Percentiles rank a stretch among this genome's conserved stretches.
Conservation (phyloP, 257 asterid species). For the Coffea eugenioides region DNA sequence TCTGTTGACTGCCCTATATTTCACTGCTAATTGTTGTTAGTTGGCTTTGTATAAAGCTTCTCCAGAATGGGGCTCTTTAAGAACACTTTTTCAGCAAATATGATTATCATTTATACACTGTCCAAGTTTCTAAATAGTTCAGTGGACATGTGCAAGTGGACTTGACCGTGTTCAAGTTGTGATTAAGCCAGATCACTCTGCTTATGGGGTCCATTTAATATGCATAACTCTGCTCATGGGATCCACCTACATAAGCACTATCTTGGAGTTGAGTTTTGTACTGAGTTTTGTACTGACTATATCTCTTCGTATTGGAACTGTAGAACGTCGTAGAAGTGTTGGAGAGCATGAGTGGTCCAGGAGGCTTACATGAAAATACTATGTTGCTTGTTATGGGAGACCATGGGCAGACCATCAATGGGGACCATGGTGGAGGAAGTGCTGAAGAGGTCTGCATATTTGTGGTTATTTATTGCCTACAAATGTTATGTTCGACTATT, state of each 20-base stretch:
- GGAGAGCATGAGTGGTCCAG: conserved; percentile 78
- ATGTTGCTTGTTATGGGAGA: conserved; percentile 99
- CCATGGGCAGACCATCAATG: conserved; percentile 95
- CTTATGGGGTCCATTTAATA: not conserved
- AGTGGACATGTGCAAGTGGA: not conserved
- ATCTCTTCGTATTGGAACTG: conserved; percentile 22
- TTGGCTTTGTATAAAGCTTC: not conserved
- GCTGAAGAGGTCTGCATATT: conserved; percentile 75
- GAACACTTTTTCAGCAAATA: not conserved
- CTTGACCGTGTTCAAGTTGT: not conserved
- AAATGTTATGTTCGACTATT: not conserved
- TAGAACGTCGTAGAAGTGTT: conserved; percentile 72
- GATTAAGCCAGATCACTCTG: not conserved
- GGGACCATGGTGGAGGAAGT: conserved; percentile 98
- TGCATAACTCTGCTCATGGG: not conserved
- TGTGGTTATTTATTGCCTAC: not conserved
- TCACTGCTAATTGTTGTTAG: not conserved
- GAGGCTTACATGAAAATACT: conserved; percentile 88
- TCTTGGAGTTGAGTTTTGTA: too few species aligned
- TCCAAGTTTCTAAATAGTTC: not conserved
- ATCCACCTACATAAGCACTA: not conserved
- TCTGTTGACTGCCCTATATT: not conserved
- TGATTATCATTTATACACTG: not conserved
- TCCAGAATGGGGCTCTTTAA: not conserved
- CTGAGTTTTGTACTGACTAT: not conserved